phyloP scores from a whole-genome alignment of 2,329 filamentous ascomycete species.

The Parastagonospora avenae region DNA sequence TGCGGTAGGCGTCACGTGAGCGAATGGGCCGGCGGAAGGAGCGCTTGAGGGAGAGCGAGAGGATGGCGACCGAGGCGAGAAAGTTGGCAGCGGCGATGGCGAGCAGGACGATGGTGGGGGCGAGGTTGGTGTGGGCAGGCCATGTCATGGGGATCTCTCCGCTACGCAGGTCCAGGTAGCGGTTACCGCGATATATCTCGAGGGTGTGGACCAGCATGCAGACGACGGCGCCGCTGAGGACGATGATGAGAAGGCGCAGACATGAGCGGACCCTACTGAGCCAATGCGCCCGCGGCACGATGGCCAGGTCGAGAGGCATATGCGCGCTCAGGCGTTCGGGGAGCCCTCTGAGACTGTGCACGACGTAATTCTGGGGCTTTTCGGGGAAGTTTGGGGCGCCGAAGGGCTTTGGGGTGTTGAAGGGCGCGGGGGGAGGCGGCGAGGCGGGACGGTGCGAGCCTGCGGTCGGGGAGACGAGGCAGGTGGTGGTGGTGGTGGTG shows the following conservation, averaged over 20 bases:
- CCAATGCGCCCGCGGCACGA: conserved; percentile 38
- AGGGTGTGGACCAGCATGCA: conserved; percentile 45
- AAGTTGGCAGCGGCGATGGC: conserved; percentile 41
- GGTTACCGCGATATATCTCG: conserved; percentile 41
- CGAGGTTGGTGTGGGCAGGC: conserved; percentile 44
- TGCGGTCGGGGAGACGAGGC: conserved; percentile 12
- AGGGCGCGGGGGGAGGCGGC: conserved; percentile 21
- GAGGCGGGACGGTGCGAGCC: conserved; percentile 6
- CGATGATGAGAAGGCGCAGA: conserved; percentile 44
- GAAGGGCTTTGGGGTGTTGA: conserved; percentile 21
- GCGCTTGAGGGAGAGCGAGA: conserved; percentile 39
- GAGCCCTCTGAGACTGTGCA: conserved; percentile 15
- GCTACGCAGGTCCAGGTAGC: conserved; percentile 42
- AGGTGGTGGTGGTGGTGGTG: conserved; percentile 19
- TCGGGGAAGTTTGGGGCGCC: conserved; percentile 20
- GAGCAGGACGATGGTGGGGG: conserved; percentile 43
- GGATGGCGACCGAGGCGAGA: conserved; percentile 39
- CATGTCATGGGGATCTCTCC: conserved; percentile 47
- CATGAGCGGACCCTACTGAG: conserved; percentile 43
- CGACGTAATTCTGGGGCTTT: conserved; percentile 24
- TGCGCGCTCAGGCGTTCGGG: conserved; percentile 27
- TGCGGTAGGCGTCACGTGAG: conserved; percentile 41
- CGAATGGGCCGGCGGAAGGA: conserved; percentile 42
- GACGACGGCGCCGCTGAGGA: conserved; percentile 43
- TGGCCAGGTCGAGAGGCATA: conserved; percentile 37